These are phyloP conservation scores for Trypanosoma scelopori DNA, from an alignment of 208 protist genomes.

Conservation along the genomic window DNA sequence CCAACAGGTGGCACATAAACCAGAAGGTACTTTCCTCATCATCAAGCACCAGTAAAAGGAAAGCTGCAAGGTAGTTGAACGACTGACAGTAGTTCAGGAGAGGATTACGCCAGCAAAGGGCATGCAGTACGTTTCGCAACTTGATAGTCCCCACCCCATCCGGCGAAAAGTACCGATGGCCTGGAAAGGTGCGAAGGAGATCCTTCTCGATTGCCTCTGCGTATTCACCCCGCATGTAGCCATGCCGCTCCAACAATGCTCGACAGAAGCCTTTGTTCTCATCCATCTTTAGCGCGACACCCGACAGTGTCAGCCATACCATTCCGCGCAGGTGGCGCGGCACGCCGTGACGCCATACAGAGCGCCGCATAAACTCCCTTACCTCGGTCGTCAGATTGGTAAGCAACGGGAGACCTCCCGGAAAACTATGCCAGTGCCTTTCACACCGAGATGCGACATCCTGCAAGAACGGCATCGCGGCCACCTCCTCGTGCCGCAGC, in stretches of 20 bases:
- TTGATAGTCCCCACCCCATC: conserved; percentile 54
- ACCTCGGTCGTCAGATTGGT: conserved; percentile 35
- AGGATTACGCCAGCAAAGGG: conserved; percentile 75
- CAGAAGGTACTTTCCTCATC: conserved; percentile 73
- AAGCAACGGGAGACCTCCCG: conserved; percentile 52
- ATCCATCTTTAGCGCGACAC: conserved; percentile 59
- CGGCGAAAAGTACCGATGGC: conserved; percentile 70
- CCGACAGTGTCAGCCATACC: conserved; percentile 73
- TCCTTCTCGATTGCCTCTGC: conserved; percentile 56
- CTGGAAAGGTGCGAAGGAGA: conserved; percentile 67
- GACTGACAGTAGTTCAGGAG: conserved; percentile 82
- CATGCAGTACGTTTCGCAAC: conserved; percentile 64
- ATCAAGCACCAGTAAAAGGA: conserved; percentile 61
- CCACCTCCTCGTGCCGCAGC: conserved; percentile 27
- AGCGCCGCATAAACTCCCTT: conserved; percentile 36
- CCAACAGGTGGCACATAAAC: conserved; percentile 54
- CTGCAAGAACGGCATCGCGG: conserved; percentile 22
- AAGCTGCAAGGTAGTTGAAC: conserved; percentile 71
- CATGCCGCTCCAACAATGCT: conserved; percentile 46
- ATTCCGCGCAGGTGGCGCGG: conserved; percentile 51
- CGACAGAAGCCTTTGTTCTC: conserved; percentile 78
- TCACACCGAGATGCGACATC: conserved; percentile 43
- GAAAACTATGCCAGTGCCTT: conserved; percentile 45
- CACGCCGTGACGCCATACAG: conserved; percentile 34
- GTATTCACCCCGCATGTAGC: conserved; percentile 41